phyloP scores from a whole-genome alignment of 495 filamentous ascomycete species.

The Penicilliopsis zonata region DNA sequence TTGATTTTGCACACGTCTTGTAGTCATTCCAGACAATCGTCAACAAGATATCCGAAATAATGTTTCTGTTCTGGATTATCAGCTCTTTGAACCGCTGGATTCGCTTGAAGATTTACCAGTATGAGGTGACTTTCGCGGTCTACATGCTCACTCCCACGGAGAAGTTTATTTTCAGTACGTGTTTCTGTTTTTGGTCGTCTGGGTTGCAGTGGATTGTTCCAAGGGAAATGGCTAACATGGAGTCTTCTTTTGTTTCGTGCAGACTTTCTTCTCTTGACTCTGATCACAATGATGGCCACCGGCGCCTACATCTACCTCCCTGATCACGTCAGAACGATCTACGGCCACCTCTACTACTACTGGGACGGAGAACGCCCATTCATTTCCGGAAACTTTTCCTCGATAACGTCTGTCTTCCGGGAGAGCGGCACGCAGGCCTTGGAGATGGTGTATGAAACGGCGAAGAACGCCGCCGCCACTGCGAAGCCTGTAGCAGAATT shows the following conservation, averaged over 20 bases:
- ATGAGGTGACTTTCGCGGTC: conserved; percentile 72
- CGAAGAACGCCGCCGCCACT: conserved; percentile 25
- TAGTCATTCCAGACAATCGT: no score
- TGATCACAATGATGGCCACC: conserved; percentile 72
- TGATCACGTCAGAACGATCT: conserved; percentile 68
- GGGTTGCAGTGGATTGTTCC: not conserved
- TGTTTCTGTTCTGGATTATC: conserved; percentile 24
- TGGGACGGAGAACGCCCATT: conserved; percentile 60
- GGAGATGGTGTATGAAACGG: conserved; percentile 31
- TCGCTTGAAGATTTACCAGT: conserved; percentile 73
- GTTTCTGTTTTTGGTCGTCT: not conserved
- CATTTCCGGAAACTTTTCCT: conserved; percentile 21
- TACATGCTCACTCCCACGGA: conserved; percentile 82
- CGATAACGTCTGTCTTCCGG: conserved; percentile 25
- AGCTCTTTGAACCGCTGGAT: conserved; percentile 47
- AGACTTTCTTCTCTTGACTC: conserved; percentile 88
- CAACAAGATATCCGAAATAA: conserved; percentile 14
- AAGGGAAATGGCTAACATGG: no score
- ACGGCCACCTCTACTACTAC: conserved; percentile 85
- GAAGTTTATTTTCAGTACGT: conserved; percentile 76
- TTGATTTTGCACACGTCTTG: no score
- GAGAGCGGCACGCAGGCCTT: conserved; percentile 22
- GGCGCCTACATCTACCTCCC: conserved; percentile 86
- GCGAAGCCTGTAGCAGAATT: conserved; percentile 25
- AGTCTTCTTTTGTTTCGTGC: conserved; percentile 1